A percentile compares a stretch with the other conserved stretches of the same genome.
phyloP scores from a whole-genome alignment of 2,329 filamentous ascomycete species.

The Paraphoma sp. region DNA sequence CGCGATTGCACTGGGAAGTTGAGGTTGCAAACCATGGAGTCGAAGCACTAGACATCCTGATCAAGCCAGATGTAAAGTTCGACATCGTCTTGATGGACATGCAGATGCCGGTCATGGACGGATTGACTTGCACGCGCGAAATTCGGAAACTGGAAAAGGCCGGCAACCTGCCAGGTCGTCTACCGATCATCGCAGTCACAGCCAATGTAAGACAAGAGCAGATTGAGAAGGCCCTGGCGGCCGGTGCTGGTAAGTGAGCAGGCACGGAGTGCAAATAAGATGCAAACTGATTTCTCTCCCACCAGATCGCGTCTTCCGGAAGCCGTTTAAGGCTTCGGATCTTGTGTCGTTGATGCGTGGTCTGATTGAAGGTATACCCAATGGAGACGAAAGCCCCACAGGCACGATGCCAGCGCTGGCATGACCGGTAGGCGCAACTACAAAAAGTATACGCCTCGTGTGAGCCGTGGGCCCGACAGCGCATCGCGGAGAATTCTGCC shows the following conservation, averaged over 20 bases:
- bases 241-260: neutral
- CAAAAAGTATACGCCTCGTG: too few relatives aligned
- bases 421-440: too few relatives aligned
- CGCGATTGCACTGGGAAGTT: neutral
- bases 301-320: too few relatives aligned
- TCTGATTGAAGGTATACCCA: too few relatives aligned
- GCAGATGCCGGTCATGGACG: conserved; percentile 38
- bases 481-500: too few relatives aligned
- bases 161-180: conserved; percentile 13
- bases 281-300: too few relatives aligned
- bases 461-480: too few relatives aligned
- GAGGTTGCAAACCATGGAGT: conserved; percentile 4
- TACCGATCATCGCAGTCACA: conserved; percentile 35
- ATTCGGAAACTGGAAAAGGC: conserved; percentile 27
- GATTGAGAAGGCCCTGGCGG: neutral
- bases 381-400: too few relatives aligned
- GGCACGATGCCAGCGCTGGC: too few relatives aligned
- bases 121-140: conserved; percentile 24
- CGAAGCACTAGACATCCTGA: conserved; percentile 1
- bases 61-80: neutral
- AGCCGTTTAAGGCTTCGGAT: too few relatives aligned
- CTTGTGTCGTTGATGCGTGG: too few relatives aligned
- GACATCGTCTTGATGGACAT: conserved; percentile 32
- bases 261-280: too few relatives aligned
- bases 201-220: conserved; percentile 28